A percentile compares a stretch with the other conserved stretches of the same genome.
Conservation (phyloP, 768 basidiomycete species). For the Chalciporus chontae region DNA sequence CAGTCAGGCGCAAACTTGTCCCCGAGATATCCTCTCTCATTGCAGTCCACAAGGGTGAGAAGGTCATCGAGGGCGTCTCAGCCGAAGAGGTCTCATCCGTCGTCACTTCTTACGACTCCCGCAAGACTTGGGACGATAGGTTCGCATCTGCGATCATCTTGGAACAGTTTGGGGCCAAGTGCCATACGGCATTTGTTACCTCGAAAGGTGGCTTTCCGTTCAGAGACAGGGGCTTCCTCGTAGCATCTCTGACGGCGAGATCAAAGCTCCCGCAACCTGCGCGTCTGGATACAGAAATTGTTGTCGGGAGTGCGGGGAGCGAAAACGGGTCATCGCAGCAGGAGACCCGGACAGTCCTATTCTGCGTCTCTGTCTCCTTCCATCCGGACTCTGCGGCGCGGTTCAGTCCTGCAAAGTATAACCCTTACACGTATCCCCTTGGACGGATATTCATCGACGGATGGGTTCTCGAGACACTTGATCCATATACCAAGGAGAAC, state of each 20-base stretch:
- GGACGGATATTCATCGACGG: slow-evolving; percentile 87
- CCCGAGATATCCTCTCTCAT: slow-evolving; percentile 75
- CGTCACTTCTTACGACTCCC: slow-evolving; percentile 64
- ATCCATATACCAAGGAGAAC: slow-evolving; percentile 91
- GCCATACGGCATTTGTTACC: slow-evolving; percentile 67
- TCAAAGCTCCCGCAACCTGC: slow-evolving; percentile 35
- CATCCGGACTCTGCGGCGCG: slow-evolving; percentile 55
- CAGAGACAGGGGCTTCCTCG: slow-evolving; percentile 81
- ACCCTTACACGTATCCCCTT: slow-evolving; percentile 67
- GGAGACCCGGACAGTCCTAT: slow-evolving; percentile 61
- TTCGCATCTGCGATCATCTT: slow-evolving; percentile 68
- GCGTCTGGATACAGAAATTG: slow-evolving; percentile 41
- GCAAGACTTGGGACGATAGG: slow-evolving; percentile 84
- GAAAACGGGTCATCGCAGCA: slow-evolving; percentile 34
- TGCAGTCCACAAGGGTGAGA: slow-evolving; percentile 83
- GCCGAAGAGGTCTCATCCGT: slow-evolving; percentile 86
- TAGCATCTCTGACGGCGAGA: slow-evolving; percentile 75
- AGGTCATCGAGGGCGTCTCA: slow-evolving; percentile 90
- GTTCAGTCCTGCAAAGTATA: slow-evolving; percentile 68
- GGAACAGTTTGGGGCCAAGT: slow-evolving; percentile 74
- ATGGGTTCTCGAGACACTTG: slow-evolving; percentile 95
- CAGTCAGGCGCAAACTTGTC: slow-evolving; percentile 71
- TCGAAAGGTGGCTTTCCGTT: slow-evolving; percentile 86
- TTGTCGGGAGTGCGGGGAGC: slow-evolving; percentile 13
- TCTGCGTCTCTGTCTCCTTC: slow-evolving; percentile 82